A percentile compares a stretch with the other conserved stretches of the same genome.
Evolutionary conservation across 331 rosid species (phyloP).

Genomic region (Quercus lobata): DNA sequence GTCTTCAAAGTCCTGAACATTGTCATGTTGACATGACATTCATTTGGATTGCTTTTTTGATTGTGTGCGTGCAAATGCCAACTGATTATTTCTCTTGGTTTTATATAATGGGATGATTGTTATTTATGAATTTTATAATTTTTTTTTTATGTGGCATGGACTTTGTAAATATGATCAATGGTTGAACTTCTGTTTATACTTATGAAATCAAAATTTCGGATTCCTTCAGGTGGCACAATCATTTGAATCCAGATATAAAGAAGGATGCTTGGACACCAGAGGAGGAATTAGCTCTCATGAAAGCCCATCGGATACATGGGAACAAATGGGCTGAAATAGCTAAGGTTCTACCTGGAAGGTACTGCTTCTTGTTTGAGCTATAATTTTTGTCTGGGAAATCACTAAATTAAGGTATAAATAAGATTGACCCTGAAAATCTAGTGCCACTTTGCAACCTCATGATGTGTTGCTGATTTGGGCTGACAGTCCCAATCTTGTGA

Average conservation of each 20-base stretch:
- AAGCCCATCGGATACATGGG: slow-evolving; percentile 79
- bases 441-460: neutral
- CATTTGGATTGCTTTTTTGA: too few relatives aligned
- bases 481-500: neutral
- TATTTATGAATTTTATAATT: neutral
- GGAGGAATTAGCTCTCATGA: slow-evolving; percentile 87
- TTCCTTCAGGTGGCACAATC: slow-evolving; percentile 95
- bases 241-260: slow-evolving; percentile 92
- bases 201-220: neutral
- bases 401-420: slow-evolving; percentile 7
- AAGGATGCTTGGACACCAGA: slow-evolving; percentile 92
- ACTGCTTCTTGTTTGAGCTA: slow-evolving; percentile 22
- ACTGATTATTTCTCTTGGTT: neutral
- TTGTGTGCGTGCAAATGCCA: too few relatives aligned
- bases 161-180: neutral
- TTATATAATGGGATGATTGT: neutral
- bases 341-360: slow-evolving; percentile 93
- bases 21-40: too few relatives aligned
- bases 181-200: neutral
- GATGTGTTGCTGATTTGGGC: neutral
- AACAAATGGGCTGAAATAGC: slow-evolving; percentile 99
- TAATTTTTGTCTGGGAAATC: slow-evolving; percentile 7
- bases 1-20: neutral
- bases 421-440: neutral
- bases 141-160: neutral